Evolutionary conservation across 2,329 filamentous ascomycete genomes (phyloP).

Genomic region (Cladorrhinum sp.): DNA sequence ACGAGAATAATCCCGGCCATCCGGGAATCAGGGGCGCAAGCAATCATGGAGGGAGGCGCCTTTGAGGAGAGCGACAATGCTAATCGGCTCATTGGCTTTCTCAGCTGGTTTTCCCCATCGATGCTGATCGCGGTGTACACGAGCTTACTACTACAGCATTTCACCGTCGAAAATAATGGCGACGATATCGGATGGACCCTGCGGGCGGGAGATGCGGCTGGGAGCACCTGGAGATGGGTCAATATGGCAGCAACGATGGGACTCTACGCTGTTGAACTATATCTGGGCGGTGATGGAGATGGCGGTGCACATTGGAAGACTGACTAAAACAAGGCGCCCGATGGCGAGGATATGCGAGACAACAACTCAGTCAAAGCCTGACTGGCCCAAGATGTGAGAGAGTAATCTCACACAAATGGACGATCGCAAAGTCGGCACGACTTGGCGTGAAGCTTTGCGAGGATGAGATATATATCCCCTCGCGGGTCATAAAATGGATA

Average conservation of each 20-base stretch:
- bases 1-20: conserved; percentile 95
- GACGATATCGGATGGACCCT: conserved; percentile 73
- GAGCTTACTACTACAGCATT: conserved; percentile 91
- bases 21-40: conserved; percentile 77
- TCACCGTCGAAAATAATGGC: conserved; percentile 67
- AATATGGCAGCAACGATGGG: conserved; percentile 88
- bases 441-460: neutral
- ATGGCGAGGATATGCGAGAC: neutral
- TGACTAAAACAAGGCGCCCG: conserved; percentile 58
- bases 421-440: neutral
- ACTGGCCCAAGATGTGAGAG: neutral
- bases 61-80: conserved; percentile 83
- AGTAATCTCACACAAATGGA: neutral
- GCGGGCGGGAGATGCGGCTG: conserved; percentile 75
- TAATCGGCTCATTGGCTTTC: conserved; percentile 72
- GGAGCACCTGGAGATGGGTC: conserved; percentile 89
- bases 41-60: conserved; percentile 77
- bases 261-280: conserved; percentile 86
- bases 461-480: neutral
- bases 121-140: conserved; percentile 97
- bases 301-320: conserved; percentile 84
- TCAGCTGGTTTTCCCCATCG: conserved; percentile 92
- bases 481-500: neutral
- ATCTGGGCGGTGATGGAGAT: conserved; percentile 80
- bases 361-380: neutral